These are phyloP conservation scores for Straminergon stramineum DNA, from an alignment of 225 moss, liverwort and hornwort genomes.

Conservation along the genomic window DNA sequence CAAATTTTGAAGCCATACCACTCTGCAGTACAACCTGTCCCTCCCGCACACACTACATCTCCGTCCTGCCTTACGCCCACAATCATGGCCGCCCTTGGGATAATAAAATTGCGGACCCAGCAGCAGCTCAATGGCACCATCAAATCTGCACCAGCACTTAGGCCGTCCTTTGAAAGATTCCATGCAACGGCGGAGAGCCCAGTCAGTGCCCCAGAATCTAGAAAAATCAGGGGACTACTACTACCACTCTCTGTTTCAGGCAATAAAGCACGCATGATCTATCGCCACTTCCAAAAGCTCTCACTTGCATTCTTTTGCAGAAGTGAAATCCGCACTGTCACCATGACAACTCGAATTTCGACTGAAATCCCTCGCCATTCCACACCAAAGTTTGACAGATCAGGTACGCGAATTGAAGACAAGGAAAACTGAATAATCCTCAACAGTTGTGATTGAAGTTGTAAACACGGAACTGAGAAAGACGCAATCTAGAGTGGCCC, in stretches of 20 bases:
- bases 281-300: not conserved
- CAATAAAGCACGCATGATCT: not conserved
- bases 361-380: not conserved
- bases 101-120: not conserved
- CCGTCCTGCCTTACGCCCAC: not conserved
- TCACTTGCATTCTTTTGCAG: not conserved
- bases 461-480: not conserved
- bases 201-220: not conserved
- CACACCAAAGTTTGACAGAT: not conserved
- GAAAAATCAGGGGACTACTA: too few relatives aligned
- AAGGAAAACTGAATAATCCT: too few relatives aligned
- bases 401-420: not conserved
- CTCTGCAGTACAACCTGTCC: not conserved
- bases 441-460: not conserved
- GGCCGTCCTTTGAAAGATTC: constrained; percentile 12
- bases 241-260: not conserved
- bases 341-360: not conserved
- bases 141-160: not conserved
- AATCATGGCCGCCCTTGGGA: not conserved
- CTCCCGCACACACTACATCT: not conserved
- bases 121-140: not conserved
- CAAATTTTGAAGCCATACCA: not conserved
- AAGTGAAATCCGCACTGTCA: not conserved
- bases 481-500: not conserved
- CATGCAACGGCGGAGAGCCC: not conserved